Evolutionary conservation across 2,329 filamentous ascomycete genomes (phyloP), one percentile per base, ranked within the genome.

Genomic region (Aspergillus niger): DNA sequence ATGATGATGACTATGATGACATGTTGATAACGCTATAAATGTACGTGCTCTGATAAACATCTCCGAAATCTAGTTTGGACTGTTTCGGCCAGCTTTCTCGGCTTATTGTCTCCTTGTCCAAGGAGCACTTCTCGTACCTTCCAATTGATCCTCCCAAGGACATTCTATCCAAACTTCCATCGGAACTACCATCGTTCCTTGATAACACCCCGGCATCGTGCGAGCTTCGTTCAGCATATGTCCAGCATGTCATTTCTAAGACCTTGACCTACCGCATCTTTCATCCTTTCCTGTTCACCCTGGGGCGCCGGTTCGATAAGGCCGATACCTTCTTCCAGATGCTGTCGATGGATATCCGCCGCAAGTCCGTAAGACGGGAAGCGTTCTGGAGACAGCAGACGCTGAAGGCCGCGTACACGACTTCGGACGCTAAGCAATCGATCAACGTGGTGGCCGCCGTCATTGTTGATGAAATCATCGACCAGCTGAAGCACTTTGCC

Each of bases 341-440:
- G 62, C 78, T 86, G 62, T 85, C 83, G 30, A 80, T 80, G 67
- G 81, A 85, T 55, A 83, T 86, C 55, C 81, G 83, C 36, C 79
- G 80, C 56, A 86, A 85, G 65, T 85, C 82, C 57, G 80, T 82
- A 20, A 78, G 82, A 8, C 82, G 82, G 59, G 84, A 86, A 68
- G 82, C 84, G 3, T 82, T 85, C 60, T 86, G 84, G 84, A 77
- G 84, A 56, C 82, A 85, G 59, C 83, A 85, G 64, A 85, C 83
- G 2, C 78, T 86, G 13, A 82, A 83, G 62, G 83, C 84, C 17
- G 81, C 83, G 8, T 86, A 85, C 70, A 85, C 82, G 5, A 81
- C 82, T 38, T 82, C 80, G 2, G 82, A 82, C 59, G 84, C 83
- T 1, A 86, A 85, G 63, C 79, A 83, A 65, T 80, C 81, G 17